These are phyloP conservation scores for Ascochyta koolunga DNA, from an alignment of 2,329 filamentous ascomycete species.

Conservation along the genomic window DNA sequence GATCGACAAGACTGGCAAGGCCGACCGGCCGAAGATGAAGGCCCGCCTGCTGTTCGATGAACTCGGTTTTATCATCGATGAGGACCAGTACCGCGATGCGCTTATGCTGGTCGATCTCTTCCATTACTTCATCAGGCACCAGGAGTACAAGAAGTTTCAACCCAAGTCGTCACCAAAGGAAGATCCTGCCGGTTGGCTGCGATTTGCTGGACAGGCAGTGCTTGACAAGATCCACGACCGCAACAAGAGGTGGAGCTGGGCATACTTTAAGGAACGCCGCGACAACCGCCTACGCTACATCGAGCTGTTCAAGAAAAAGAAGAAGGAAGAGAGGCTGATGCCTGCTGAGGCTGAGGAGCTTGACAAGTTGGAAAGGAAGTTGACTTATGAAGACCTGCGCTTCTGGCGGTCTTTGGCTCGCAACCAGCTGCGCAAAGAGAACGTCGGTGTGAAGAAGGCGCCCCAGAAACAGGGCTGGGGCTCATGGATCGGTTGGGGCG, in stretches of 20 bases:
- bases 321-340: slow-evolving; percentile 70
- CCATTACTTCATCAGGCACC: slow-evolving; percentile 96
- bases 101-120: slow-evolving; percentile 98
- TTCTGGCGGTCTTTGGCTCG: slow-evolving; percentile 96
- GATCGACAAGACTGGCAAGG: slow-evolving; percentile 87
- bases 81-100: slow-evolving; percentile 95
- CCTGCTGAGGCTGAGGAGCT: slow-evolving; percentile 75
- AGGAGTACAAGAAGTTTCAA: slow-evolving; percentile 93
- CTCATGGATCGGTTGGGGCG: slow-evolving; percentile 83
- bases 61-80: slow-evolving; percentile 95
- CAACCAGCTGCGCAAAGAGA: slow-evolving; percentile 94
- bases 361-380: slow-evolving; percentile 79
- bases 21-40: slow-evolving; percentile 83
- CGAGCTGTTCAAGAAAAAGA: slow-evolving; percentile 92
- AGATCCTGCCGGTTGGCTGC: slow-evolving; percentile 89
- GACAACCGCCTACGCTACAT: slow-evolving; percentile 92
- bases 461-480: slow-evolving; percentile 84
- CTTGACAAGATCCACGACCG: slow-evolving; percentile 93
- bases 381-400: slow-evolving; percentile 91
- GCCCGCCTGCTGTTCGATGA: slow-evolving; percentile 93
- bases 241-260: slow-evolving; percentile 95
- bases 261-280: slow-evolving; percentile 87
- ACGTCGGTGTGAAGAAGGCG: slow-evolving; percentile 81
- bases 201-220: slow-evolving; percentile 88
- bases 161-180: slow-evolving; percentile 86